phyloP scores from a whole-genome alignment of 371 early-diverging fungal genomes.

The Apophysomyces elegans region DNA sequence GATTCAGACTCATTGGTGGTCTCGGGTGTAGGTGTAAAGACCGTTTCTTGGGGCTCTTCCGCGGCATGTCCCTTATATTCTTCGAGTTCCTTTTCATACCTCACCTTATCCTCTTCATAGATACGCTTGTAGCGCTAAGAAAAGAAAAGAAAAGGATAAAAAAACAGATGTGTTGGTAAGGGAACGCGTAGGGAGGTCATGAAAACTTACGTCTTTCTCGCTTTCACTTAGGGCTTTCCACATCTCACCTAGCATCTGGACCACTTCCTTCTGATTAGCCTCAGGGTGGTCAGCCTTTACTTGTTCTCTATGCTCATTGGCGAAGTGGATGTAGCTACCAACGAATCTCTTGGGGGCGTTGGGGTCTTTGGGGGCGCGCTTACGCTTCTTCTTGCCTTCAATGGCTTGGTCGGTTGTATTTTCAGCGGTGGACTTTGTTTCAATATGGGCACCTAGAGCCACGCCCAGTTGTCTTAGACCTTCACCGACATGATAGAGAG shows the following conservation, averaged over 20 bases:
- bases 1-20: neutral
- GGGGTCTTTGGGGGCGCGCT: conserved; percentile 16
- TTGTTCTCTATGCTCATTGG: conserved; percentile 15
- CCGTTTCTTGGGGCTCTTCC: neutral
- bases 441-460: neutral
- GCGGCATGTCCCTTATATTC: conserved; percentile 6
- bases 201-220: conserved; percentile 13
- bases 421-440: neutral
- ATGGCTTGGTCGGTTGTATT: neutral
- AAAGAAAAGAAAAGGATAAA: neutral
- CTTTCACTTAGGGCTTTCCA: conserved; percentile 13
- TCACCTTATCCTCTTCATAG: conserved; percentile 14
- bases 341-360: conserved; percentile 20
- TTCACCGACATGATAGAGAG: neutral
- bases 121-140: neutral
- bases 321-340: conserved; percentile 17
- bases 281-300: conserved; percentile 14
- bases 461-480: neutral
- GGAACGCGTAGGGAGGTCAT: neutral
- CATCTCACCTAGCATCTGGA: conserved; percentile 6
- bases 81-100: conserved; percentile 14
- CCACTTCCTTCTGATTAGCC: conserved; percentile 15
- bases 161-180: neutral
- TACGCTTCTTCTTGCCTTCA: conserved; percentile 14
- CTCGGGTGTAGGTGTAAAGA: conserved; percentile 4